Evolutionary conservation across 129 eudicot species (phyloP).

Genomic region (Erigeron canadensis): DNA sequence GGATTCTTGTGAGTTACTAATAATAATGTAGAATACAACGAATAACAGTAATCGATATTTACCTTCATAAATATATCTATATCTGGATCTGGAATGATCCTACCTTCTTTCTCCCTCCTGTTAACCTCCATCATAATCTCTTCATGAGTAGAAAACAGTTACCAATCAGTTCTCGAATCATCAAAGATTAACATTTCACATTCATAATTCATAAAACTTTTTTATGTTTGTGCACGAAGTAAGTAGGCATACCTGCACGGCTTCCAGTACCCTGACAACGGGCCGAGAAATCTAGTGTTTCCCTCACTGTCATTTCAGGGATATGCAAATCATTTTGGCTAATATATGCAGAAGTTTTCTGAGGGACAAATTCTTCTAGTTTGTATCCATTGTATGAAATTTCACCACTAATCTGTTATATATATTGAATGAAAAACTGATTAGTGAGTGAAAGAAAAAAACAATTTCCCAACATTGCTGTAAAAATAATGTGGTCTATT

Average conservation of each 20-base stretch:
- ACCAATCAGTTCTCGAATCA: slow-evolving; percentile 8
- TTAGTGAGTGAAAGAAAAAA: slow-evolving; percentile 3
- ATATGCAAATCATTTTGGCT: slow-evolving; percentile 50
- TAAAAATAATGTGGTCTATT: too few species aligned
- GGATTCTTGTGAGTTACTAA: not conserved
- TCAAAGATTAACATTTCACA: not conserved
- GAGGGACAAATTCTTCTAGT: slow-evolving; percentile 50
- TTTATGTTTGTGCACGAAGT: slow-evolving; percentile 2
- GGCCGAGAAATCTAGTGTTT: slow-evolving; percentile 51
- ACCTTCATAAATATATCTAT: slow-evolving; percentile 65
- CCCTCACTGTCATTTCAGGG: slow-evolving; percentile 55
- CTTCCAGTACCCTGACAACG: slow-evolving; percentile 51
- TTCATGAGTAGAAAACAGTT: not conserved
- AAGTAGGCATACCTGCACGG: slow-evolving; percentile 41
- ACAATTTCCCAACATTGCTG: not conserved
- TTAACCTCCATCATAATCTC: slow-evolving; percentile 50
- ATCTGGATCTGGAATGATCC: slow-evolving; percentile 54
- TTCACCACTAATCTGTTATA: slow-evolving; percentile 45
- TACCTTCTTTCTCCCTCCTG: slow-evolving; percentile 50
- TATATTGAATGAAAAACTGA: not conserved
- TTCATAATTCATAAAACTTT: too few species aligned
- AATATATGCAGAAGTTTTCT: slow-evolving; percentile 46
- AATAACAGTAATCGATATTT: not conserved
- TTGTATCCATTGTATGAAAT: slow-evolving; percentile 46
- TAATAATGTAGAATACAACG: not conserved